Conservation (phyloP, 1,284 basidiomycete genomes). For the Earliella scabrosa region DNA sequence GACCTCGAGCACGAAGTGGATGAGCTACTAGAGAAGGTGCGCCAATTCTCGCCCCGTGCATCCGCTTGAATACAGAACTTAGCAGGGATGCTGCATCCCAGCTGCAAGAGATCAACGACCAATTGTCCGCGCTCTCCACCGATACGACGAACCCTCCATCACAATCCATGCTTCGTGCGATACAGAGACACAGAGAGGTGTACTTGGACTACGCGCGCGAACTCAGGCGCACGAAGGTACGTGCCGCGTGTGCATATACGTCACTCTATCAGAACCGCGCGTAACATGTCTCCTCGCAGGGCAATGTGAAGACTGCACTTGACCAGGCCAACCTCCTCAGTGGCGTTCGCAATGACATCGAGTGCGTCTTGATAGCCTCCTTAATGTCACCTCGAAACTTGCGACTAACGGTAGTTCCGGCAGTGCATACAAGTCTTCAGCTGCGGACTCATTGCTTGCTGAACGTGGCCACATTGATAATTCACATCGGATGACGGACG, state of each 20-base stretch:
- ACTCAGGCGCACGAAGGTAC: conserved; percentile 81
- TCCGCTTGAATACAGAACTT: conserved; percentile 23
- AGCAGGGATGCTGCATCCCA: conserved; percentile 37
- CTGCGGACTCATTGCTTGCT: conserved; percentile 85
- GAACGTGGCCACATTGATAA: conserved; percentile 92
- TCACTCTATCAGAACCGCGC: not conserved
- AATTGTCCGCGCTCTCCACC: conserved; percentile 68
- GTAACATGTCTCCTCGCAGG: conserved; percentile 42
- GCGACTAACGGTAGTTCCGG: not conserved
- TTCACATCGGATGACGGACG: conserved; percentile 94
- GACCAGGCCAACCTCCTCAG: conserved; percentile 88
- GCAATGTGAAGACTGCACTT: conserved; percentile 83
- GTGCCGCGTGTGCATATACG: conserved; percentile 3
- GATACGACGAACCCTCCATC: conserved; percentile 79
- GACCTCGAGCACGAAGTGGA: conserved; percentile 89
- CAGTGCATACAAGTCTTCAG: conserved; percentile 88
- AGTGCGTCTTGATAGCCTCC: conserved; percentile 55
- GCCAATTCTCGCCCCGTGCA: conserved; percentile 20
- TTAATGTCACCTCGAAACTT: not conserved
- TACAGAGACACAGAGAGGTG: conserved; percentile 90
- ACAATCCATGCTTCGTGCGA: conserved; percentile 85
- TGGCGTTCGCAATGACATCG: conserved; percentile 95
- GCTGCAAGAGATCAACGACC: conserved; percentile 86
- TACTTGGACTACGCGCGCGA: conserved; percentile 89
- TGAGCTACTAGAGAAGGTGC: conserved; percentile 85